Evolutionary conservation across 2,329 filamentous ascomycete genomes (phyloP).

Genomic region (Pseudocercospora musae): DNA sequence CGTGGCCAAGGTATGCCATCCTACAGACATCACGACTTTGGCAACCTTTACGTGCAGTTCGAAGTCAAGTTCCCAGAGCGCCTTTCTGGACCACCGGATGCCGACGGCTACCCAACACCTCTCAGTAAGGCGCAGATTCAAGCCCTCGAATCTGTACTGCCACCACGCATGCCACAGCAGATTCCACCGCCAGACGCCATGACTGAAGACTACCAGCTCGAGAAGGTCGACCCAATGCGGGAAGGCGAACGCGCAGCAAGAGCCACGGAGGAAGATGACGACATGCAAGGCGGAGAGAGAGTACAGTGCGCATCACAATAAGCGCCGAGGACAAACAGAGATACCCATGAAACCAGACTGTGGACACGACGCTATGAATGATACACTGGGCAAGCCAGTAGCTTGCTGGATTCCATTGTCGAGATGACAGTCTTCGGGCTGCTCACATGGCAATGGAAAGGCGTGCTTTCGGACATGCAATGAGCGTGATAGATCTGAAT

Average conservation of each 20-base stretch:
- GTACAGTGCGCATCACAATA: constrained; percentile 89
- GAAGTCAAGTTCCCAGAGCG: constrained; percentile 86
- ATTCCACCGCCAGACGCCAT: constrained; percentile 78
- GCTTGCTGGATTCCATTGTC: background rate
- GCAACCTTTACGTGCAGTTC: constrained; percentile 97
- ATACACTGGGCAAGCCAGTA: constrained; percentile 5
- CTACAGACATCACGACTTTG: constrained; percentile 87
- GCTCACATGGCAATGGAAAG: background rate
- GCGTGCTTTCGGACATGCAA: background rate
- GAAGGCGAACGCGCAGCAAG: constrained; percentile 62
- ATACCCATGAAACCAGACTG: constrained; percentile 10
- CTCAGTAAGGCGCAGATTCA: constrained; percentile 67
- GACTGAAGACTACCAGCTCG: constrained; percentile 83
- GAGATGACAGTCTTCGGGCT: background rate
- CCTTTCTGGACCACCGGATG: constrained; percentile 38
- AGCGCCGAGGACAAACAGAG: constrained; percentile 31
- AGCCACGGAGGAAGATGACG: constrained; percentile 60
- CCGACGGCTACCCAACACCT: constrained; percentile 40
- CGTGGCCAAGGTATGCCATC: constrained; percentile 98
- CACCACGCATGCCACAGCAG: constrained; percentile 62
- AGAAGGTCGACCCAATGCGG: constrained; percentile 70
- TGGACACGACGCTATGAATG: constrained; percentile 3
- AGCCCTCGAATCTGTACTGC: constrained; percentile 79
- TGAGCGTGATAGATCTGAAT: constrained; percentile 4
- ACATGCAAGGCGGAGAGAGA: constrained; percentile 66